Evolutionary conservation across 2,329 filamentous ascomycete species (phyloP).

Genomic region (Trichoderma semiorbis): DNA sequence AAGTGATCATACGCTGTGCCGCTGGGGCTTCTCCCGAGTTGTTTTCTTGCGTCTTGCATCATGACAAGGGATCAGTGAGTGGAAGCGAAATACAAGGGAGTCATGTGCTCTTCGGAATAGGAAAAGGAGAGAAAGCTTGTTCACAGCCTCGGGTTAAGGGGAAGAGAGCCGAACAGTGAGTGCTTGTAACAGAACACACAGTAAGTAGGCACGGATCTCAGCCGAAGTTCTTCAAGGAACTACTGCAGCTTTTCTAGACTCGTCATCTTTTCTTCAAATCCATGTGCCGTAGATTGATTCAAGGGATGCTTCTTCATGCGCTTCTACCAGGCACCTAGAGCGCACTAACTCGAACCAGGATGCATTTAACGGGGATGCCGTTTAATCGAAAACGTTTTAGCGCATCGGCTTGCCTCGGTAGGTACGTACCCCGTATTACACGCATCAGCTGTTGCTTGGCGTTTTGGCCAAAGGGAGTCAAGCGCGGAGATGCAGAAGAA

Average conservation of each 20-base stretch:
- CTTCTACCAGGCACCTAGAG: not conserved
- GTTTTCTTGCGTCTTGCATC: not conserved
- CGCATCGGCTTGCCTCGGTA: not conserved
- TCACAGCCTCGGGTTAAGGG: not conserved
- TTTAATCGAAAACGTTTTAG: not conserved
- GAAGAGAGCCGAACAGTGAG: not conserved
- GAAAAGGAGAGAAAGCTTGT: not conserved
- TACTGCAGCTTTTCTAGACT: not conserved
- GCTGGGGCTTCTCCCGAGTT: not conserved
- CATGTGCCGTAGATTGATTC: not conserved
- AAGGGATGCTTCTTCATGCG: slow-evolving; percentile 1
- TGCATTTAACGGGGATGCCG: not conserved
- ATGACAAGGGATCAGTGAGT: not conserved
- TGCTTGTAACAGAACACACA: not conserved
- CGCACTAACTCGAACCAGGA: not conserved
- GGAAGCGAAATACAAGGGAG: slow-evolving; percentile 6
- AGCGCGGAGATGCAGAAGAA: not conserved
- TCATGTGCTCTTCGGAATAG: slow-evolving; percentile 6
- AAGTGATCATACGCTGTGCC: not conserved
- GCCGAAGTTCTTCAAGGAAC: not conserved
- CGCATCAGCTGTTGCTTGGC: not conserved
- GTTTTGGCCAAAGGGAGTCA: not conserved
- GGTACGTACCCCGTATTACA: not conserved
- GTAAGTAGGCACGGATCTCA: not conserved
- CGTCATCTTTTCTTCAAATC: not conserved